Evolutionary conservation across 495 filamentous ascomycete genomes (phyloP).

Genomic region (Podospora australis): DNA sequence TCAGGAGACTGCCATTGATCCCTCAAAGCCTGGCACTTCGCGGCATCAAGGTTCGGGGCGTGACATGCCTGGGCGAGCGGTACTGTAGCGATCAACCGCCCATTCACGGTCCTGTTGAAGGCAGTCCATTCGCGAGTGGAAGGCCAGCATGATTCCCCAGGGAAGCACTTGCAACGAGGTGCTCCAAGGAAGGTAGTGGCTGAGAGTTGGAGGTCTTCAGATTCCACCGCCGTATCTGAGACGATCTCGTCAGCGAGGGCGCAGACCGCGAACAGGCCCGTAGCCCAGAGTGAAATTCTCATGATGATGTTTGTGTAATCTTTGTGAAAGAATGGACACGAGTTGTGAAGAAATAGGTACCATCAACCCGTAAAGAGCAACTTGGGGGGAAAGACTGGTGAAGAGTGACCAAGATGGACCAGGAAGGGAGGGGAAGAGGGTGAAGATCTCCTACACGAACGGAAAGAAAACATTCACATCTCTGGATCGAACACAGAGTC

Average conservation of each 20-base stretch:
- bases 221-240: background rate
- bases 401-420: background rate
- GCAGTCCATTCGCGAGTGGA: conserved; percentile 30
- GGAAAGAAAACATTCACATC: conserved; percentile 1
- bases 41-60: conserved; percentile 21
- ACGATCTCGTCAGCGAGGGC: conserved; percentile 2
- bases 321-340: background rate
- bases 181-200: background rate
- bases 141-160: conserved; percentile 47
- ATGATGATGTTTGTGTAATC: conserved; percentile 15
- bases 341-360: background rate
- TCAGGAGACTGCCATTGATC: conserved; percentile 24
- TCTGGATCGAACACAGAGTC: too few relatives aligned
- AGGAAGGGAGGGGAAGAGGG: background rate
- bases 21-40: conserved; percentile 17
- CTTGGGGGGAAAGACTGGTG: too few relatives aligned
- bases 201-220: background rate
- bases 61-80: conserved; percentile 49
- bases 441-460: background rate
- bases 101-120: conserved; percentile 40
- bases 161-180: conserved; percentile 45
- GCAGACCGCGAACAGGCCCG: conserved; percentile 16
- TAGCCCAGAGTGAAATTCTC: conserved; percentile 13
- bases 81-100: conserved; percentile 43
- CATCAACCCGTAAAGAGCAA: background rate